These are phyloP conservation scores for Penicillium sp. DNA, from an alignment of 2,329 filamentous ascomycete genomes.

Conservation along the genomic window DNA sequence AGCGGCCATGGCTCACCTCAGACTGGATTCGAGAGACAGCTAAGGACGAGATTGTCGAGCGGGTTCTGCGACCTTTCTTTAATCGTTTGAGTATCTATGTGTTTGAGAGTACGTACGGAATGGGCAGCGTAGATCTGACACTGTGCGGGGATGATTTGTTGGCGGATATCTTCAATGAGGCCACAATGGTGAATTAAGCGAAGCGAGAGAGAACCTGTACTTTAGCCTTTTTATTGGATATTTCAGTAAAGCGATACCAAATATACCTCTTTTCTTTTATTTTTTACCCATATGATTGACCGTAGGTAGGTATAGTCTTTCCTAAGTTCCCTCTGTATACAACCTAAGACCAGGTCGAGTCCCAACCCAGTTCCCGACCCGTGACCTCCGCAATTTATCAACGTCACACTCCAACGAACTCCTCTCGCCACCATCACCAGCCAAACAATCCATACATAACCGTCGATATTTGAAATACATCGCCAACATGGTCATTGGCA, in stretches of 20 bases:
- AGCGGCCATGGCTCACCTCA: slow-evolving; percentile 43
- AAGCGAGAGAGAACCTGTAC: slow-evolving; percentile 9
- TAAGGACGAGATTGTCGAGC: slow-evolving; percentile 63
- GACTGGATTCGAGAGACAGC: slow-evolving; percentile 52
- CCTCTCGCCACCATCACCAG: slow-evolving; percentile 14
- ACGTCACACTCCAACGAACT: slow-evolving; percentile 21
- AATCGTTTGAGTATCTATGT: slow-evolving; percentile 86
- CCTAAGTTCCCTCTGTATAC: not conserved
- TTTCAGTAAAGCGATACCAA: slow-evolving; percentile 2
- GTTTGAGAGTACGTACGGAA: slow-evolving; percentile 88
- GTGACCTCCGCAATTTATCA: slow-evolving; percentile 16
- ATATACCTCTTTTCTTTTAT: not conserved
- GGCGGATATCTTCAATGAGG: slow-evolving; percentile 75
- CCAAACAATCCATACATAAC: slow-evolving; percentile 4
- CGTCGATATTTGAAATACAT: not conserved
- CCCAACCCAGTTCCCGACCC: slow-evolving; percentile 22
- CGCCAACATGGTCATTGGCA: slow-evolving; percentile 16
- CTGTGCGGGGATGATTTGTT: slow-evolving; percentile 62
- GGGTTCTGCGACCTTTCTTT: slow-evolving; percentile 82
- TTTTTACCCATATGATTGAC: not conserved
- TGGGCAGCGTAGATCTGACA: slow-evolving; percentile 65
- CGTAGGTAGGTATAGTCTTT: slow-evolving; percentile 2
- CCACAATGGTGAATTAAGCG: slow-evolving; percentile 48
- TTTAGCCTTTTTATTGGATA: slow-evolving; percentile 8
- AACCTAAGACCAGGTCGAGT: slow-evolving; percentile 1